Evolutionary conservation across 2,329 filamentous ascomycete species (phyloP), one percentile per base, ranked within the genome.

Genomic region (Chrysoporthe deuterocubensis): DNA sequence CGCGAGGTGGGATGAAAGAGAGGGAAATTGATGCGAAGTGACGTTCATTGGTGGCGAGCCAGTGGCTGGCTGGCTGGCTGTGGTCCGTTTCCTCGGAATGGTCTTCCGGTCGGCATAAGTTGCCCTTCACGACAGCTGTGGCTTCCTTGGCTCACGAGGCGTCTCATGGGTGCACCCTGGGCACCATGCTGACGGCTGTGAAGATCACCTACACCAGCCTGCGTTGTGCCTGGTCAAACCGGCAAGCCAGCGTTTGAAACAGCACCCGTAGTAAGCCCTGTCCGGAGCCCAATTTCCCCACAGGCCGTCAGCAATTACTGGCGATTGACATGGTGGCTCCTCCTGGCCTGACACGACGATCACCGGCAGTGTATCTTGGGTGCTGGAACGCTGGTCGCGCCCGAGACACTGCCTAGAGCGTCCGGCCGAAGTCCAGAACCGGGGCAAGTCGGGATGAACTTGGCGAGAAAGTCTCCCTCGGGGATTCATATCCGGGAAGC

Each of bases 191-290:
- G 26, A 54, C 7, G 13, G 26, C 9, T 34, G 4, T 32, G 50
- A 3, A 54, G 50, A 32, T 54, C 50, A 52, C 50, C 21, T 21
- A 52, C 34, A 34, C 54, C 54, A 40, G 18, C 54, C 54, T 13
- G 54, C 18, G 6, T 40, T 21, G 9, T 57, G 54, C 54, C 54
- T 57, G 54, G 54, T 46, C 44, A 46, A 46, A 46, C 44, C 44
- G 44, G 44, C 8, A 46, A 32, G 16, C 18, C 16, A 34, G 16
- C 16, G 54, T 16, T 54, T n/a, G 54, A 40, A 32, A 57, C 26
- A 57, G 34, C 34, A 57, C 6, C 54, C 34, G 34, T n/a, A 18
- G 14, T 37, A 37, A 34, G 18, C 18, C 8, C 18, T 46, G 44
- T 13, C 44, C 13, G 11, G 18, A 4, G 44, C 13, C 44, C 44